These are phyloP conservation scores for Bruguiera hainesii DNA, from an alignment of 441 rosid species.

Conservation along the genomic window DNA sequence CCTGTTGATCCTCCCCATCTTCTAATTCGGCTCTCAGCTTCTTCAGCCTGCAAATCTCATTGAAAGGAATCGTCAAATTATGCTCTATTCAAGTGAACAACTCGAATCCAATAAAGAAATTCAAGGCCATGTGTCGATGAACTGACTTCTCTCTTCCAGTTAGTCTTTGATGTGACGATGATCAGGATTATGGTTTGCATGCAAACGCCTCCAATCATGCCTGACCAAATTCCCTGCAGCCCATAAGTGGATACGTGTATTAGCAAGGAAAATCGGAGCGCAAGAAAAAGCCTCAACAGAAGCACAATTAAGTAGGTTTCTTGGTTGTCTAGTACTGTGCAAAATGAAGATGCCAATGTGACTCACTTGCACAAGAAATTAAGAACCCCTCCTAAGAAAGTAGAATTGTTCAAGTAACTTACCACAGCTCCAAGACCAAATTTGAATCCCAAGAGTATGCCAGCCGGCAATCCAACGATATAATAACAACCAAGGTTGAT, in stretches of 20 bases:
- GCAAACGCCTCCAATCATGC: slow-evolving; percentile 75
- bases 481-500: slow-evolving; percentile 80
- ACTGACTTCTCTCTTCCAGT: slow-evolving; percentile 73
- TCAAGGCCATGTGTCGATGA: too few relatives aligned
- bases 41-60: slow-evolving; percentile 50
- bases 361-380: not conserved
- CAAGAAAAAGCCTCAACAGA: not conserved
- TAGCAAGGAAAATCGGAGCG: not conserved
- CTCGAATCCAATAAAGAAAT: not conserved
- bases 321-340: not conserved
- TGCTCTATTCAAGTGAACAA: not conserved
- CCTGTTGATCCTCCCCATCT: slow-evolving; percentile 79
- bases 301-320: not conserved
- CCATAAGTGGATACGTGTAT: not conserved
- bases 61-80: not conserved
- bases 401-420: not conserved
- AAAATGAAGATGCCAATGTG: not conserved
- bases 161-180: slow-evolving; percentile 53
- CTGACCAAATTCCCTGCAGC: slow-evolving; percentile 85
- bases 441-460: slow-evolving; percentile 76
- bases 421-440: slow-evolving; percentile 63
- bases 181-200: slow-evolving; percentile 71
- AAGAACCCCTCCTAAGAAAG: not conserved
- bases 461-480: slow-evolving; percentile 74
- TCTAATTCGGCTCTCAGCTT: slow-evolving; percentile 65